Evolutionary conservation across 176 grass and related monocot genomes (phyloP).

Genomic region (Canna indica): DNA sequence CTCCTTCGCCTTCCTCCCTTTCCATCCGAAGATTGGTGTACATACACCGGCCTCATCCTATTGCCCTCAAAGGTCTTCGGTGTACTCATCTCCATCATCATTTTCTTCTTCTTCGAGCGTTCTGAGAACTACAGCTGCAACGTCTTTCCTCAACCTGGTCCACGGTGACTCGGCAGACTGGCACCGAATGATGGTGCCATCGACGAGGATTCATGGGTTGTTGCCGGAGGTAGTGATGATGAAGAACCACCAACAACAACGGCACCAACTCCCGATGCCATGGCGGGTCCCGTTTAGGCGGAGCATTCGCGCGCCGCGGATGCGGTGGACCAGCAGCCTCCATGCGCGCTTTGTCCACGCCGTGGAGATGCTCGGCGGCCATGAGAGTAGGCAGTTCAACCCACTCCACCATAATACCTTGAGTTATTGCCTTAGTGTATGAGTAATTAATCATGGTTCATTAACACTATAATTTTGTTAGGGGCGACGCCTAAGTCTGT

Average conservation of each 20-base stretch:
- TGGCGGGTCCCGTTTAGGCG: slow-evolving; percentile 25
- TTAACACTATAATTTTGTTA: background rate
- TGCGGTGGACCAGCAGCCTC: slow-evolving; percentile 43
- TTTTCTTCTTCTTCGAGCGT: background rate
- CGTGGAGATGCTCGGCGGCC: slow-evolving; percentile 40
- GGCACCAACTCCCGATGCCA: background rate
- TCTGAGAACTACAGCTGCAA: background rate
- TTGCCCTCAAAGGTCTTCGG: background rate
- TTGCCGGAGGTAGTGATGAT: slow-evolving; percentile 5
- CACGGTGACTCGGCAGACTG: background rate
- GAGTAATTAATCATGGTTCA: background rate
- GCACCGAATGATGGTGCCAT: too few relatives aligned
- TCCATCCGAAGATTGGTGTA: background rate
- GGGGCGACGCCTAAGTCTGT: slow-evolving; percentile 46
- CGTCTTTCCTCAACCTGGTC: background rate
- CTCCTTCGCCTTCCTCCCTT: background rate
- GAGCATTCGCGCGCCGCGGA: slow-evolving; percentile 27
- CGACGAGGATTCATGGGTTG: background rate
- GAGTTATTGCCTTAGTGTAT: too few relatives aligned
- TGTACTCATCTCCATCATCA: too few relatives aligned
- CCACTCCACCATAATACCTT: too few relatives aligned
- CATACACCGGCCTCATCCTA: background rate
- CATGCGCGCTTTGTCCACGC: slow-evolving; percentile 43
- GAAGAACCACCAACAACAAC: background rate
- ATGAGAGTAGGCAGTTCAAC: slow-evolving; percentile 31